phyloP scores from a whole-genome alignment of 345 rosid species.

The Zanthoxylum bungeanum region DNA sequence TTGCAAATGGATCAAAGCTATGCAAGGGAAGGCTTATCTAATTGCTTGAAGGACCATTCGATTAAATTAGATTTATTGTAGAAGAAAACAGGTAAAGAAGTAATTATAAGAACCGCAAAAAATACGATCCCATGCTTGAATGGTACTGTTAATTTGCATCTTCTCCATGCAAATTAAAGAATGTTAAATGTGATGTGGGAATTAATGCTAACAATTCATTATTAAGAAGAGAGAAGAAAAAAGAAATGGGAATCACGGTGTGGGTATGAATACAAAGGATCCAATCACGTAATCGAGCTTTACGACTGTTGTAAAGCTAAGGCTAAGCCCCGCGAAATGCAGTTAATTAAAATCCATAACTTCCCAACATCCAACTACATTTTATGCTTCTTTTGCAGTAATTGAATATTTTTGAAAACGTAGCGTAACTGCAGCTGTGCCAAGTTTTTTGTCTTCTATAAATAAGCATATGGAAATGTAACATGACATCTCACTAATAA shows the following conservation, averaged over 20 bases:
- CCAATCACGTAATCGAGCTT: constrained; percentile 22
- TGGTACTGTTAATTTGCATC: background rate
- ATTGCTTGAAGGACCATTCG: background rate
- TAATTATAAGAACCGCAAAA: too few species aligned
- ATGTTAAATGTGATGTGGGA: background rate
- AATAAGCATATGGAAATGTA: background rate
- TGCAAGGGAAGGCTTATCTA: too few species aligned
- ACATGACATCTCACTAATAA: background rate
- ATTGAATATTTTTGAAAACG: background rate
- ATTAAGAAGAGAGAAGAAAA: background rate
- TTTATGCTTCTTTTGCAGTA: background rate
- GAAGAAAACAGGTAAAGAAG: too few species aligned
- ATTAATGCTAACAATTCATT: background rate
- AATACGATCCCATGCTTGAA: background rate
- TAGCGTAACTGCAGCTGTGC: background rate
- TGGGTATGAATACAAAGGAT: constrained; percentile 17
- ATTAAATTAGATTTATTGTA: background rate
- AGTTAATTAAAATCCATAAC: background rate
- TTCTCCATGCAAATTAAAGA: background rate
- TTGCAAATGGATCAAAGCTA: too few species aligned
- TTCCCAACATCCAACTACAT: constrained; percentile 26
- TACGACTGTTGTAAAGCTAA: constrained; percentile 8
- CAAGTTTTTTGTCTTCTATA: constrained; percentile 7
- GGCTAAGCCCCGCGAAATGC: background rate
- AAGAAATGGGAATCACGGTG: background rate